phyloP scores from a whole-genome alignment of 2,329 filamentous ascomycete genomes.

The Zasmidium cellare region DNA sequence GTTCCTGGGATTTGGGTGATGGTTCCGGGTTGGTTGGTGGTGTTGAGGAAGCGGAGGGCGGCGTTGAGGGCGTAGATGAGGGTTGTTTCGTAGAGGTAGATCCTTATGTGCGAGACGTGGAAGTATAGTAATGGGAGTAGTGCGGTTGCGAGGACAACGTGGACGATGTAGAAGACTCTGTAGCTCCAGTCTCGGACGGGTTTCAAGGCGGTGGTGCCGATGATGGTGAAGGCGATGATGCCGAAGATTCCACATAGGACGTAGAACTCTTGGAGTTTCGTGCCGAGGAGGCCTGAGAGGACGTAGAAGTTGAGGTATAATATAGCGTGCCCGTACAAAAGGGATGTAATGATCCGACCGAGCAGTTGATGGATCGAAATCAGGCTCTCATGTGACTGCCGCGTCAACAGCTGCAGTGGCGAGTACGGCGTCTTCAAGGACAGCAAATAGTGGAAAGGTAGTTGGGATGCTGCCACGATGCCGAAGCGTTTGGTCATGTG shows the following conservation, averaged over 20 bases:
- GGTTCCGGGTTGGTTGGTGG: conserved; percentile 36
- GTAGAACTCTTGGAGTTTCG: conserved; percentile 57
- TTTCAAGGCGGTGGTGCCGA: conserved; percentile 52
- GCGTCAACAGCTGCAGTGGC: conserved; percentile 53
- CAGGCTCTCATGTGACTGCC: conserved; percentile 56
- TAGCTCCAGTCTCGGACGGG: conserved; percentile 49
- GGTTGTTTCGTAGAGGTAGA: conserved; percentile 54
- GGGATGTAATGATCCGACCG: conserved; percentile 53
- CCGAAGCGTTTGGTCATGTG: conserved; percentile 64
- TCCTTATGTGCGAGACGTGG: conserved; percentile 57
- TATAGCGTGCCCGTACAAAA: conserved; percentile 54
- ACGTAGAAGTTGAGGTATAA: conserved; percentile 62
- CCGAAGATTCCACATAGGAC: conserved; percentile 57
- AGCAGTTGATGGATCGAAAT: conserved; percentile 59
- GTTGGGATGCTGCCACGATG: conserved; percentile 59
- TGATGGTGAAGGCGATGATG: conserved; percentile 44
- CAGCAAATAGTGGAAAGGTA: conserved; percentile 61
- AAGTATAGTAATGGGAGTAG: conserved; percentile 54
- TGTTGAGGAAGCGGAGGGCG: conserved; percentile 37
- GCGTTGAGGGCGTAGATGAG: conserved; percentile 48
- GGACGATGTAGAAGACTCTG: conserved; percentile 56
- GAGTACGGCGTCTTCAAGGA: conserved; percentile 52
- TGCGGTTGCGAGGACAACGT: conserved; percentile 53
- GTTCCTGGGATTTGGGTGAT: conserved; percentile 43
- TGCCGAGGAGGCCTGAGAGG: conserved; percentile 49